Evolutionary conservation across 1,284 basidiomycete genomes (phyloP).

Genomic region (Fomitopsis betulina): DNA sequence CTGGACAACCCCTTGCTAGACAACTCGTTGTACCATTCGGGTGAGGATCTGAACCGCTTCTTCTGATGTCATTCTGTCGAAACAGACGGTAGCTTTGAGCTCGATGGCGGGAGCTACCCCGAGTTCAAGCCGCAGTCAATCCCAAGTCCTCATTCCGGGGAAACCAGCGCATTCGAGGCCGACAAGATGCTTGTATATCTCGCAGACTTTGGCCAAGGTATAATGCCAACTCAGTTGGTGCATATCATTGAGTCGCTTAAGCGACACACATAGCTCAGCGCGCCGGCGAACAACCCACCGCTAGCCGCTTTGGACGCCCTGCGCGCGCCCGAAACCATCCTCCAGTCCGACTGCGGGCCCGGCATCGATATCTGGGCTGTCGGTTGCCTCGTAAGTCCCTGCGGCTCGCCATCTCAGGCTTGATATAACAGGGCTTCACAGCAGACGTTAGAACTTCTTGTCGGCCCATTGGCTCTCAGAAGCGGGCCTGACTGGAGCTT

Average conservation of each 20-base stretch:
- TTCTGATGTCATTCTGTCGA: constrained; percentile 2
- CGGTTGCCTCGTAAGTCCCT: constrained; percentile 14
- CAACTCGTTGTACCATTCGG: not conserved
- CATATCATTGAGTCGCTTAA: too few species aligned
- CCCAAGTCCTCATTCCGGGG: constrained; percentile 4
- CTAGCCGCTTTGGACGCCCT: constrained; percentile 10
- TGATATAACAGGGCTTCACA: not conserved
- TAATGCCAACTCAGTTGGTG: too few species aligned
- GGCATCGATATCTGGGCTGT: constrained; percentile 19
- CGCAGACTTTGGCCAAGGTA: constrained; percentile 13
- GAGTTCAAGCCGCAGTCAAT: constrained; percentile 11
- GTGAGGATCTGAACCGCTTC: constrained; percentile 4
- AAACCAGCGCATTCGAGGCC: constrained; percentile 8
- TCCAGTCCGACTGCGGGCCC: constrained; percentile 13
- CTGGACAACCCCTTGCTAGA: constrained; percentile 13
- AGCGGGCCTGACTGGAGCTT: constrained; percentile 13
- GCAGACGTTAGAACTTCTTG: constrained; percentile 18
- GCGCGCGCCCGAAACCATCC: constrained; percentile 14
- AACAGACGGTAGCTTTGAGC: constrained; percentile 5
- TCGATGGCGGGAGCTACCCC: constrained; percentile 8
- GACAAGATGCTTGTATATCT: constrained; percentile 9
- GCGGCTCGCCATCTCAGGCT: not conserved
- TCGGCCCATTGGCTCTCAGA: constrained; percentile 18
- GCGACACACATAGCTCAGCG: constrained; percentile 3
- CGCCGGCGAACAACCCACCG: constrained; percentile 13